Conservation (phyloP, 2,329 filamentous ascomycete genomes). For the Claviceps purpurea region DNA sequence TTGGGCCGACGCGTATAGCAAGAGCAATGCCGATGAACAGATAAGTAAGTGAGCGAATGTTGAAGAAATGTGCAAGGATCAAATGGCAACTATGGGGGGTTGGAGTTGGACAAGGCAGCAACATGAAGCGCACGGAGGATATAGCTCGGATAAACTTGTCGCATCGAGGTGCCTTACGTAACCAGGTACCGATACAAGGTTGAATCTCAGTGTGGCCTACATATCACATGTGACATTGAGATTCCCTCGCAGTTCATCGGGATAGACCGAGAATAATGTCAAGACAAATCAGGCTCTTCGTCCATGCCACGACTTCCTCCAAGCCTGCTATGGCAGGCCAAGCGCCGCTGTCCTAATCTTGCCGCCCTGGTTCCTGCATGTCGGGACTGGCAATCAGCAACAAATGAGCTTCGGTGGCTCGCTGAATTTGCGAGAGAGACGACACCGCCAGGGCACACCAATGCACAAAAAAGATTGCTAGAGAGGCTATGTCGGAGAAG, state of each 20-base stretch:
- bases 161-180: no score
- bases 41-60: background rate
- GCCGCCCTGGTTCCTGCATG: constrained; percentile 50
- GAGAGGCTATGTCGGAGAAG: constrained; percentile 33
- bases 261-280: background rate
- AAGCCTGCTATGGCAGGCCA: constrained; percentile 40
- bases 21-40: background rate
- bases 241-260: background rate
- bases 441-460: constrained; percentile 4
- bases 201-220: background rate
- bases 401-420: constrained; percentile 63
- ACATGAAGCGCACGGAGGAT: constrained; percentile 10
- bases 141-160: constrained; percentile 16
- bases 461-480: constrained; percentile 13
- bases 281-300: background rate
- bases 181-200: no score
- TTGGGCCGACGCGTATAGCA: background rate
- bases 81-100: background rate
- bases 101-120: background rate
- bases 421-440: constrained; percentile 38
- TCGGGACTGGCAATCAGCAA: constrained; percentile 47
- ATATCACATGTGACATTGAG: background rate
- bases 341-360: constrained; percentile 39
- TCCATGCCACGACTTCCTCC: constrained; percentile 52
- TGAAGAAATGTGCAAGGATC: background rate